A percentile compares a stretch with the other conserved stretches of the same genome.
These are phyloP conservation scores for Rasamsonia emersonii DNA, from an alignment of 2,329 filamentous ascomycete species.

Conservation along the genomic window DNA sequence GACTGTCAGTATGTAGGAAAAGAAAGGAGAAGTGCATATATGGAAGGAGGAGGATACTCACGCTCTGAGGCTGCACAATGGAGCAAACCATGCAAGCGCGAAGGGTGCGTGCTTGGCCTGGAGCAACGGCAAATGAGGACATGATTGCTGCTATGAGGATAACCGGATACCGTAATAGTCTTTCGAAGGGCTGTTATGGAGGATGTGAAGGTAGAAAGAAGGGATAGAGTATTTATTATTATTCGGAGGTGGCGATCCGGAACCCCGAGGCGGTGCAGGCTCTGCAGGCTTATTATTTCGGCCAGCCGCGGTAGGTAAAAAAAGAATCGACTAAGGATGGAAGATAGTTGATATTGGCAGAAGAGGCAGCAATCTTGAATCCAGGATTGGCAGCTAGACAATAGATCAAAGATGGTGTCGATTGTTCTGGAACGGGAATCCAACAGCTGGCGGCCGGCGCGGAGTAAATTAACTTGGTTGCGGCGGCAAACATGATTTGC, in stretches of 20 bases:
- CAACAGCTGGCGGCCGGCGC: constrained; percentile 5
- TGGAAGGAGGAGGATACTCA: constrained; percentile 34
- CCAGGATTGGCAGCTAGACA: too few relatives aligned
- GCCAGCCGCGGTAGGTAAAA: too few relatives aligned
- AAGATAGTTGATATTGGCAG: too few relatives aligned
- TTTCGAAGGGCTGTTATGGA: background rate
- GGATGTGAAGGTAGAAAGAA: background rate
- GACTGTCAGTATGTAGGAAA: constrained; percentile 12
- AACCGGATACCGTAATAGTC: background rate
- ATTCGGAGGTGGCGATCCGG: too few relatives aligned
- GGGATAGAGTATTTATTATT: too few relatives aligned
- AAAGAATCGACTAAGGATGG: too few relatives aligned
- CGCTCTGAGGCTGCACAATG: constrained; percentile 73
- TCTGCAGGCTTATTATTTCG: too few relatives aligned
- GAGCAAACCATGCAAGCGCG: constrained; percentile 99
- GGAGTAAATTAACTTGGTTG: constrained; percentile 2
- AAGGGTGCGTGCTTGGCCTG: constrained; percentile 71
- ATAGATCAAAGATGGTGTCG: too few relatives aligned
- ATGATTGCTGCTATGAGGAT: constrained; percentile 14
- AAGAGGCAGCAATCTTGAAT: too few relatives aligned
- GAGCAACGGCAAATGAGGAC: constrained; percentile 57
- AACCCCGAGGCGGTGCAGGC: too few relatives aligned
- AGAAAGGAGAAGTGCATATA: constrained; percentile 7
- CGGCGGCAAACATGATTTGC: background rate
- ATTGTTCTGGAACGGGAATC: constrained; percentile 9